Base-by-base conservation (phyloP, 148 eudicot genomes). In the Euryodendron excelsum region DNA sequence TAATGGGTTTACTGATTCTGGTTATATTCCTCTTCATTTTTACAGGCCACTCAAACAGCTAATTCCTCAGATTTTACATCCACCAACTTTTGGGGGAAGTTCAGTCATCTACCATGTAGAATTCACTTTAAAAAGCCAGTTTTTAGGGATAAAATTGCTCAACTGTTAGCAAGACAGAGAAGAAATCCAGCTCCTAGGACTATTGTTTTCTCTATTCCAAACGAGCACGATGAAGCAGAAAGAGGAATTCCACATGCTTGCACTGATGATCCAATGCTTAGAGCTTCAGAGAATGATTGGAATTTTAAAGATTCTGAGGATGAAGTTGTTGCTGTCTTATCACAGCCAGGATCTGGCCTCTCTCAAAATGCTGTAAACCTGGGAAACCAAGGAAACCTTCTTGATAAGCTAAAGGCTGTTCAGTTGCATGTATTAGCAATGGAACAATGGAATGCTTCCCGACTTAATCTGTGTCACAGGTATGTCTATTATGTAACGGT, bases 361-460 rank as follows among this genome's bases (percentile, higher is more conserved):
- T 70, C 53, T 41, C 76, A 69, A 62, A 78, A 21, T 62, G 55
- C 27, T 62, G 72, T 45, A 12, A 79, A 68, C 31, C 59, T 68
- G 72, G 75, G 73, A 47, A 63, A 81, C 69, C 82, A 75, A 36
- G 82, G 73, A 25, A 72, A 76, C 80, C 74, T 82, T 70, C 82
- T 88, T 59, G 87, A 82, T 80, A 77, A 81, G 73, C 83, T 84
- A 52, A 88, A 77, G 83, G 87, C 86, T 48, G 64, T 84, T 82
- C 88, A 83, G n/a, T 73, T 84, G 67, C 87, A 88, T 71, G 64
- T 82, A 73, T 79, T 82, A 72, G 87, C 86, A n/a, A 84, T 82
- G 85, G 89, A 80, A 79, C 89, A 84, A 64, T 81, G 82, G 87
- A 84, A 86, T 80, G 78, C 84, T 68, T 85, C 85, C 61, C 86